Base-by-base conservation (phyloP, 2,329 filamentous ascomycete species). In the Endothia cerciana region DNA sequence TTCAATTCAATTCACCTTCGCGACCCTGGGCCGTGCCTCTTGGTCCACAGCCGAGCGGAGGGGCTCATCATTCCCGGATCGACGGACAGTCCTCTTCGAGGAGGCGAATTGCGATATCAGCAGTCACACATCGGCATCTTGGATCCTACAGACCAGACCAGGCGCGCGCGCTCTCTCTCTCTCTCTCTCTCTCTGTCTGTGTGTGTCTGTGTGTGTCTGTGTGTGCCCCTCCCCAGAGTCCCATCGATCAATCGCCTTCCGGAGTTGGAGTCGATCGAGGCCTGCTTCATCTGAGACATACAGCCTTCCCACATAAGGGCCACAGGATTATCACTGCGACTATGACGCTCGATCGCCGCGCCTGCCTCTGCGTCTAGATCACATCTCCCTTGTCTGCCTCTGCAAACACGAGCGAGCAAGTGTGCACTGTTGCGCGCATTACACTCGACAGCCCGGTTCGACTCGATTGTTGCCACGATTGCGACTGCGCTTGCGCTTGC, bases 281-380 rank as follows among this genome's bases (percentile, higher is more conserved):
- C 65, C 65, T 67, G 65, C 59, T 65, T 33, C 63, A 65, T 67
- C 65, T 65, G 65, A 67, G 65, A 67, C 65, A 67, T 65, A 67
- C 65, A 67, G 60, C 55, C 65, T 38, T 47, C 65, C 58, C 53
- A 62, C 56, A 60, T 51, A 58, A 47, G 57, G 64, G 57, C 60
- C 51, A 66, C 57, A 51, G 11, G 25, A 30, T 28, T 28, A 11
- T 17, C 25, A 17, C 22, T 51, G 47, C 25, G 45, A 51, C 59
- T 28, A 61, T 51, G 59, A 40, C 59, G 47, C 30, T 25, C 45
- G 22, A 40, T 51, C 38, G 59, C 59, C 22, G 59, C 59, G 45
- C 38, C 49, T 57, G 30, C 59, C 59, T 65, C 65, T 60, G 57
- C 62, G 56, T 30, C 36, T 51, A 63, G 62, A 64, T 58, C 38